Conservation (phyloP, 2,329 filamentous ascomycete genomes). For the Fonsecaea pedrosoi region DNA sequence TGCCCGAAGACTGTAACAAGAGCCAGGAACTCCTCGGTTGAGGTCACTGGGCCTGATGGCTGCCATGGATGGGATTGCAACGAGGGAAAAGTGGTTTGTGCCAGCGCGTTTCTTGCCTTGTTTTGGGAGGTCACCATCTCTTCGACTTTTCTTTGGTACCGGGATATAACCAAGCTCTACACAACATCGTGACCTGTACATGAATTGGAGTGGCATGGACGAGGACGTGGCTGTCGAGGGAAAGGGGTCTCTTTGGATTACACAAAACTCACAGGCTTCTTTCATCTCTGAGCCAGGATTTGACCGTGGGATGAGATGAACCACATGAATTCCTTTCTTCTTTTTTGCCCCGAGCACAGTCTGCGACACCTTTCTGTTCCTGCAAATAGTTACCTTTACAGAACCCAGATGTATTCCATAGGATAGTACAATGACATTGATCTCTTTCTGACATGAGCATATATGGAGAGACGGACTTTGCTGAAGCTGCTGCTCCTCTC, state of each 20-base stretch:
- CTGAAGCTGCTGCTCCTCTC: neutral
- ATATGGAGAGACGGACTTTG: neutral
- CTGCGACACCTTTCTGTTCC: conserved; percentile 1
- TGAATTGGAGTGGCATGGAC: conserved; percentile 12
- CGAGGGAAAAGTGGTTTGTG: conserved; percentile 26
- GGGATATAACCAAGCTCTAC: conserved; percentile 19
- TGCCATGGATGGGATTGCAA: conserved; percentile 15
- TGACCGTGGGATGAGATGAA: neutral
- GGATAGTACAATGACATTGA: conserved; percentile 8
- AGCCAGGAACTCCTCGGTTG: conserved; percentile 12
- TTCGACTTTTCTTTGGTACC: neutral
- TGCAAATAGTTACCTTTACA: conserved; percentile 5
- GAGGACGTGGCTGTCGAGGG: conserved; percentile 11
- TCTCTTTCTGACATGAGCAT: neutral
- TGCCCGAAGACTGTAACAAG: conserved; percentile 23
- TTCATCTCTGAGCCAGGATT: neutral
- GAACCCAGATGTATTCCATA: conserved; percentile 6
- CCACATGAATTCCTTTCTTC: conserved; percentile 1
- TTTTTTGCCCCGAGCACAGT: neutral
- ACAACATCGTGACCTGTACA: conserved; percentile 19
- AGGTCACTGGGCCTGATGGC: conserved; percentile 8
- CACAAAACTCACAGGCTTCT: neutral
- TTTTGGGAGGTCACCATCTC: conserved; percentile 9
- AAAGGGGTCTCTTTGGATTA: conserved; percentile 11
- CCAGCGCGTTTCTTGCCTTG: conserved; percentile 2